These are phyloP conservation scores for Calonectria multiphialidica DNA, from an alignment of 2,329 filamentous ascomycete species.

Conservation along the genomic window DNA sequence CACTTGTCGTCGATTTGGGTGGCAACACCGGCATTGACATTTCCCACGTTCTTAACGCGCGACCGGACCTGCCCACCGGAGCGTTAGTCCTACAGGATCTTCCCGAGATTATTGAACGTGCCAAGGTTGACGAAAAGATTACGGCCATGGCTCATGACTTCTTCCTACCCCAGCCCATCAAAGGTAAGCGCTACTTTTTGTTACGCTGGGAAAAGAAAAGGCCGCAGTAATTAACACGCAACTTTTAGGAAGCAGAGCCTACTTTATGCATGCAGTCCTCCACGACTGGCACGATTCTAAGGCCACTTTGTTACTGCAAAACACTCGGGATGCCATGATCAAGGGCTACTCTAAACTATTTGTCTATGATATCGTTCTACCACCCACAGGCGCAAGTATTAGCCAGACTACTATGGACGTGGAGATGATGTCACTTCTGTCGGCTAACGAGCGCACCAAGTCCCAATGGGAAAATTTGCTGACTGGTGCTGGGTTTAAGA, in stretches of 20 bases:
- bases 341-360: slow-evolving; percentile 43
- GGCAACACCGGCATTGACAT: slow-evolving; percentile 36
- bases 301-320: slow-evolving; percentile 42
- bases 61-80: slow-evolving; percentile 20
- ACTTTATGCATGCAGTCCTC: slow-evolving; percentile 60
- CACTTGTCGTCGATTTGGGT: slow-evolving; percentile 32
- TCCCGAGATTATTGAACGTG: slow-evolving; percentile 26
- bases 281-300: slow-evolving; percentile 63
- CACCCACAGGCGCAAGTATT: slow-evolving; percentile 27
- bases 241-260: slow-evolving; percentile 51
- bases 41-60: slow-evolving; percentile 11
- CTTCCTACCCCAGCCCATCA: slow-evolving; percentile 28
- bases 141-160: slow-evolving; percentile 30
- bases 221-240: neutral
- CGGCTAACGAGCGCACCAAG: slow-evolving; percentile 37
- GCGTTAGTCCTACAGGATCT: slow-evolving; percentile 30
- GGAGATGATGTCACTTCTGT: slow-evolving; percentile 41
- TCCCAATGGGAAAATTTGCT: slow-evolving; percentile 32
- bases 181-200: slow-evolving; percentile 5
- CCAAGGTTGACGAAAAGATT: slow-evolving; percentile 26
- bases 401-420: slow-evolving; percentile 46
- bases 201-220: neutral
- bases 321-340: slow-evolving; percentile 32
- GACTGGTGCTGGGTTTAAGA: slow-evolving; percentile 14
- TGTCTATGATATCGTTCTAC: slow-evolving; percentile 37